These are phyloP conservation scores for Mycena crocata DNA, from an alignment of 768 basidiomycete genomes.

Conservation along the genomic window DNA sequence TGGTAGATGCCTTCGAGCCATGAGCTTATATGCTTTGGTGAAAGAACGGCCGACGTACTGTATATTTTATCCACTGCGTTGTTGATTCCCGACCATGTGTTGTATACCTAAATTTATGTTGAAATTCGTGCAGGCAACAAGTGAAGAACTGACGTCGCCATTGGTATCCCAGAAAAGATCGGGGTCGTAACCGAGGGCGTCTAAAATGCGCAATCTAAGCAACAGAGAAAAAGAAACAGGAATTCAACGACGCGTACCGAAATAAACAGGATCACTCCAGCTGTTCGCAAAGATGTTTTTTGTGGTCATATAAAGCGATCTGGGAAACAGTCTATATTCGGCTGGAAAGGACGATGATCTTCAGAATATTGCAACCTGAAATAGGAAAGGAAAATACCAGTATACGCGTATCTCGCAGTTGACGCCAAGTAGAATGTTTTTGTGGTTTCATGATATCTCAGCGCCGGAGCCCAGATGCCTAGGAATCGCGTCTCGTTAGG, in stretches of 20 bases:
- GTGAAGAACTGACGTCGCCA: constrained; percentile 42
- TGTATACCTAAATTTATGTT: constrained; percentile 30
- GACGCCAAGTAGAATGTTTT: constrained; percentile 48
- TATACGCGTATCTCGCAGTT: constrained; percentile 54
- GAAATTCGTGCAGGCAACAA: not conserved
- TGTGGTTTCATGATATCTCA: constrained; percentile 49
- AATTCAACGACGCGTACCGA: constrained; percentile 43
- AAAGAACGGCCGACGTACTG: constrained; percentile 34
- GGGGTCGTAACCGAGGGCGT: constrained; percentile 52
- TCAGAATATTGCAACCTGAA: not conserved
- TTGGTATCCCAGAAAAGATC: constrained; percentile 57
- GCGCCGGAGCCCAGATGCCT: constrained; percentile 51
- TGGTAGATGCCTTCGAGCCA: constrained; percentile 50
- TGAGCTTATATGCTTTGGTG: not conserved
- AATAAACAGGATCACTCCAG: constrained; percentile 56
- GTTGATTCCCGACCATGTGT: constrained; percentile 53
- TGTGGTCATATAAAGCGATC: constrained; percentile 54
- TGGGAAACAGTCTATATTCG: constrained; percentile 51
- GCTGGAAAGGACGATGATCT: constrained; percentile 38
- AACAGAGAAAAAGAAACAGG: not conserved
- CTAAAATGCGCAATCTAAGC: constrained; percentile 29
- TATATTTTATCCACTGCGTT: constrained; percentile 56
- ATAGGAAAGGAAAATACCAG: constrained; percentile 35
- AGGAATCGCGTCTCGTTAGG: not conserved
- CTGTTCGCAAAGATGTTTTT: constrained; percentile 51